Evolutionary conservation across 768 basidiomycete genomes (phyloP).

Genomic region (Lactarius indigo): DNA sequence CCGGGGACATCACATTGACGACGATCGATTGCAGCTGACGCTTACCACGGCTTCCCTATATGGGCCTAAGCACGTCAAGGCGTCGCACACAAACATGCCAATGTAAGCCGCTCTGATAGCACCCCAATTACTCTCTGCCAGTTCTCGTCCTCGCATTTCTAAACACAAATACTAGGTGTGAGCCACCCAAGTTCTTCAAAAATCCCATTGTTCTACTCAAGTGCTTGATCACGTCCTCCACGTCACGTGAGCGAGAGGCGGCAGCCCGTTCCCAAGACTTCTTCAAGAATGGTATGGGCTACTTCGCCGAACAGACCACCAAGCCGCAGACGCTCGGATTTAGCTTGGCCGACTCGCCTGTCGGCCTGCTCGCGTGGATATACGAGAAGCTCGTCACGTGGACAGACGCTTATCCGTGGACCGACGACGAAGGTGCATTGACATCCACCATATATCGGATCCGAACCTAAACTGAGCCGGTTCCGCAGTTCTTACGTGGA

Average conservation of each 20-base stretch:
- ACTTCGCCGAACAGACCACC: slow-evolving; percentile 37
- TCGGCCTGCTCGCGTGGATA: slow-evolving; percentile 38
- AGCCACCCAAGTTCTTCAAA: slow-evolving; percentile 27
- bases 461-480: not conserved
- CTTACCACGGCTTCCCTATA: slow-evolving; percentile 28
- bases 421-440: slow-evolving; percentile 47
- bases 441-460: not conserved
- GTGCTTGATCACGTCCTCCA: slow-evolving; percentile 33
- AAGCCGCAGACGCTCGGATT: slow-evolving; percentile 42
- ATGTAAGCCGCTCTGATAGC: slow-evolving; percentile 23
- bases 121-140: too few species aligned
- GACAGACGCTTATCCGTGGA: slow-evolving; percentile 50
- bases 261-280: slow-evolving; percentile 34
- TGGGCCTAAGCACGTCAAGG: slow-evolving; percentile 32
- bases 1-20: not conserved
- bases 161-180: not conserved
- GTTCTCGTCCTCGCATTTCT: not conserved
- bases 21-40: slow-evolving; percentile 34
- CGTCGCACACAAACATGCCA: slow-evolving; percentile 34
- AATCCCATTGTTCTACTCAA: slow-evolving; percentile 33
- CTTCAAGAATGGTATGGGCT: slow-evolving; percentile 35
- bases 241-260: slow-evolving; percentile 36
- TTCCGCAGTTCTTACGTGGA: slow-evolving; percentile 53
- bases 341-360: slow-evolving; percentile 51
- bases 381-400: slow-evolving; percentile 32